phyloP scores from a whole-genome alignment of 106 monocot species.

The Dendrobium huoshanense region DNA sequence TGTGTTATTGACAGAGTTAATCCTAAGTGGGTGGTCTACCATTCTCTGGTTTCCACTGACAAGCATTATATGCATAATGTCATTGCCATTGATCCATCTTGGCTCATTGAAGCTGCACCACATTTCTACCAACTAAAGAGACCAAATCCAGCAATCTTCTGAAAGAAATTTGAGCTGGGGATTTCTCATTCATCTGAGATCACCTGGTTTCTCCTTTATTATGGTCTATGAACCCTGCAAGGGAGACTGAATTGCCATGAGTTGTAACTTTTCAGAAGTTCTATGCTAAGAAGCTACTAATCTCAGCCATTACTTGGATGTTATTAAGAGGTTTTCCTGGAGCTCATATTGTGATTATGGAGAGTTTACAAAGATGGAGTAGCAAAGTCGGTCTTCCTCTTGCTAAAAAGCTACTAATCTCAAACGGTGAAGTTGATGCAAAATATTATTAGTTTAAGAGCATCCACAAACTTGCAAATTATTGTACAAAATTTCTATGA shows the following conservation, averaged over 20 bases:
- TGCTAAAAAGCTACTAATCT: too few relatives aligned
- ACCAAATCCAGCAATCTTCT: slow-evolving; percentile 49
- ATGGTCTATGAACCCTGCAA: neutral
- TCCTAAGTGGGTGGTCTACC: slow-evolving; percentile 92
- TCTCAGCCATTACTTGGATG: too few relatives aligned
- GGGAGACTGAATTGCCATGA: neutral
- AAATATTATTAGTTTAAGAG: too few relatives aligned
- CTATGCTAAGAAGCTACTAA: neutral
- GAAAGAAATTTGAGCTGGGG: slow-evolving; percentile 8
- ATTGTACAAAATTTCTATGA: too few relatives aligned
- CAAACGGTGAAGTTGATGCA: too few relatives aligned
- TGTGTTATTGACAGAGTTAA: slow-evolving; percentile 58
- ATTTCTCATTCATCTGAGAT: neutral
- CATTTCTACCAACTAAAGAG: slow-evolving; percentile 68
- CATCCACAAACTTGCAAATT: too few relatives aligned
- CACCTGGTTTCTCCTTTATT: neutral
- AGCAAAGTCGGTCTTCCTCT: neutral
- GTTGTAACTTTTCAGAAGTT: neutral
- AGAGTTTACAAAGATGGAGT: neutral
- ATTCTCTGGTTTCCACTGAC: slow-evolving; percentile 88
- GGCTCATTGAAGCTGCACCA: slow-evolving; percentile 92
- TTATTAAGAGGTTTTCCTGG: neutral
- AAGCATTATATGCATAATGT: slow-evolving; percentile 96
- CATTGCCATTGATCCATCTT: slow-evolving; percentile 83
- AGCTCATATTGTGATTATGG: neutral